Conservation (phyloP, 1,284 basidiomycete genomes). For the Marasmius oreades region DNA sequence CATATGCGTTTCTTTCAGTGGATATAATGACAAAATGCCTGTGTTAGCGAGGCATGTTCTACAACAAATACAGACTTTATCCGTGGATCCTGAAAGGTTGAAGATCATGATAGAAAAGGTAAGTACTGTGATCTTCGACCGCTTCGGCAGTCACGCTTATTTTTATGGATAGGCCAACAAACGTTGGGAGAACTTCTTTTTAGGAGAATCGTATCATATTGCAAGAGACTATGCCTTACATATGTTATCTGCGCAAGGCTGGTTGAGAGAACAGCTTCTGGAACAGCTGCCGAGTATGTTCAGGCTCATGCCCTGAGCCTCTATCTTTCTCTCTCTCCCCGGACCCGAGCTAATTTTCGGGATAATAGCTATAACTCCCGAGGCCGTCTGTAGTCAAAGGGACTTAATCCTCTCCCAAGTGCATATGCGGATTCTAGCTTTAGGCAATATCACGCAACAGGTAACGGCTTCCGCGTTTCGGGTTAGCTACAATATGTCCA, state of each 20-base stretch:
- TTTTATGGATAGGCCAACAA: slow-evolving; percentile 53
- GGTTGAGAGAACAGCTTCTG: slow-evolving; percentile 83
- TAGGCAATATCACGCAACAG: slow-evolving; percentile 84
- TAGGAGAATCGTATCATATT: slow-evolving; percentile 81
- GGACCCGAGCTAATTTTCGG: background rate
- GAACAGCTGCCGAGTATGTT: slow-evolving; percentile 70
- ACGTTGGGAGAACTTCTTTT: slow-evolving; percentile 84
- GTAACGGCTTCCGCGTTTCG: slow-evolving; percentile 52
- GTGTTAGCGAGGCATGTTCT: slow-evolving; percentile 78
- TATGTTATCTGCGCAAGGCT: slow-evolving; percentile 67
- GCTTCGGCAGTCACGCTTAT: background rate
- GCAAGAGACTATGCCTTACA: slow-evolving; percentile 80
- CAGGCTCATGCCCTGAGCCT: slow-evolving; percentile 3
- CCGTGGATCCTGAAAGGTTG: slow-evolving; percentile 73
- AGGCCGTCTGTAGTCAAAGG: slow-evolving; percentile 73
- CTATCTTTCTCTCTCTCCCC: background rate
- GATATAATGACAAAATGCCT: slow-evolving; percentile 94
- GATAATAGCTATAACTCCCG: slow-evolving; percentile 35
- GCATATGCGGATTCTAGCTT: slow-evolving; percentile 74
- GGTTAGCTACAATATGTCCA: background rate
- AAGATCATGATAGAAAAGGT: slow-evolving; percentile 86
- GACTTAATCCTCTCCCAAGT: slow-evolving; percentile 63
- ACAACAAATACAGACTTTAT: slow-evolving; percentile 66
- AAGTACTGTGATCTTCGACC: slow-evolving; percentile 15
- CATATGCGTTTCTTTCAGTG: slow-evolving; percentile 69